phyloP scores from a whole-genome alignment of 108 stramenopile species.

The Cyclotella choctawhatcheeana region DNA sequence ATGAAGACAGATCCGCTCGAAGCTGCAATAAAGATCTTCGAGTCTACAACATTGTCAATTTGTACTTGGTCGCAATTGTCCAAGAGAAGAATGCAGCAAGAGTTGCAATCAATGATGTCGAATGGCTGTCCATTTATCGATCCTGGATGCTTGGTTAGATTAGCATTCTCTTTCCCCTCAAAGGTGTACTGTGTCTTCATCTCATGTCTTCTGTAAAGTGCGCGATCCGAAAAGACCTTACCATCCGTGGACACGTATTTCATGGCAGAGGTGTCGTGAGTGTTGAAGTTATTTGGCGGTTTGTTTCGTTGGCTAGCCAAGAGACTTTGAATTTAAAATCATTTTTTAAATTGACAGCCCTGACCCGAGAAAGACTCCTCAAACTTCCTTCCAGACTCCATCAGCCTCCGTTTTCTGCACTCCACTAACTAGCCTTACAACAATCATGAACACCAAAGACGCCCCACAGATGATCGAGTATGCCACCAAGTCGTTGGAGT shows the following conservation, averaged over 20 bases:
- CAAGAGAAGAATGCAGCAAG: slow-evolving; percentile 60
- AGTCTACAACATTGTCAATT: slow-evolving; percentile 62
- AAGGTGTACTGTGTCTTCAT: slow-evolving; percentile 82
- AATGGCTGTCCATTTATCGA: slow-evolving; percentile 76
- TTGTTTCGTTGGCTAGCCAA: no score
- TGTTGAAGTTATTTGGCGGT: no score
- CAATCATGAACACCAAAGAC: slow-evolving; percentile 81
- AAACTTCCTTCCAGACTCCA: not conserved
- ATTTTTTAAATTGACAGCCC: no score
- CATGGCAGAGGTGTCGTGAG: slow-evolving; percentile 1
- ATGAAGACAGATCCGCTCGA: slow-evolving; percentile 77
- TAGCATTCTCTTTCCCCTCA: slow-evolving; percentile 44
- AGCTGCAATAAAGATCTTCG: slow-evolving; percentile 79
- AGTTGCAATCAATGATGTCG: slow-evolving; percentile 57
- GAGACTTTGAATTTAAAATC: no score
- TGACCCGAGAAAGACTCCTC: no score
- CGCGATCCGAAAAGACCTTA: slow-evolving; percentile 56
- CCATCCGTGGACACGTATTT: slow-evolving; percentile 80
- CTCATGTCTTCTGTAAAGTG: slow-evolving; percentile 69
- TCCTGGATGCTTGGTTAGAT: slow-evolving; percentile 61
- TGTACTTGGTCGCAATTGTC: slow-evolving; percentile 79
- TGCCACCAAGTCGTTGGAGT: slow-evolving; percentile 59
- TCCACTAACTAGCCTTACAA: not conserved
- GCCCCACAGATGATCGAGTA: slow-evolving; percentile 93
- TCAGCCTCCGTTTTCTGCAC: not conserved